These are phyloP conservation scores for Rubia occidens DNA, from an alignment of 305 asterid genomes.

Conservation along the genomic window DNA sequence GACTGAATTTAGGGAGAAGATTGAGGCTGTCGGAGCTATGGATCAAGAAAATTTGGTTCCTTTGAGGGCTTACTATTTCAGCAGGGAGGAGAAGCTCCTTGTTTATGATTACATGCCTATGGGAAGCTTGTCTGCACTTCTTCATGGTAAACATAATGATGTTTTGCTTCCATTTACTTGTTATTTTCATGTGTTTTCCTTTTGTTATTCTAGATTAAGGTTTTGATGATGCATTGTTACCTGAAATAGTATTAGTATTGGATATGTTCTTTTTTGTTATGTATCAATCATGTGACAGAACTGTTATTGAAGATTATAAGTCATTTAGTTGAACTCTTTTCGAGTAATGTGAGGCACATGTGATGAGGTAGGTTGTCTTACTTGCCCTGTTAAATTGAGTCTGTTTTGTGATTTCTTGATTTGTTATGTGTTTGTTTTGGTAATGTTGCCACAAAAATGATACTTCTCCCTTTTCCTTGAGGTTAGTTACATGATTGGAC, in stretches of 20 bases:
- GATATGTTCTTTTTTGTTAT: neutral
- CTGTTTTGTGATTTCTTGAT: neutral
- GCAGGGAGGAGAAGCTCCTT: conserved; percentile 58
- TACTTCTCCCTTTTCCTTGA: conserved; percentile 2
- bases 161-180: neutral
- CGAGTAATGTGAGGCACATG: neutral
- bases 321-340: neutral
- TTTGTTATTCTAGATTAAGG: neutral
- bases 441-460: neutral
- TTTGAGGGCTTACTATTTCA: conserved; percentile 50
- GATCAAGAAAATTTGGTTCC: conserved; percentile 48
- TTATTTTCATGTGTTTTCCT: neutral
- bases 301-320: neutral
- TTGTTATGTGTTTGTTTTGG: neutral
- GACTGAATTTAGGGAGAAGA: conserved; percentile 43
- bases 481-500: neutral
- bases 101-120: conserved; percentile 50
- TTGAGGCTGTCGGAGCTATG: conserved; percentile 40
- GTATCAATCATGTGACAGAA: neutral
- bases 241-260: neutral
- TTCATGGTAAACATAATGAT: conserved; percentile 36
- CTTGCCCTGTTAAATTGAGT: neutral
- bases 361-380: neutral
- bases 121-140: conserved; percentile 59
- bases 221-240: neutral